Evolutionary conservation across 495 filamentous ascomycete genomes (phyloP), one percentile per base, ranked within the genome.

Genomic region (Pseudevernia furfuracea): DNA sequence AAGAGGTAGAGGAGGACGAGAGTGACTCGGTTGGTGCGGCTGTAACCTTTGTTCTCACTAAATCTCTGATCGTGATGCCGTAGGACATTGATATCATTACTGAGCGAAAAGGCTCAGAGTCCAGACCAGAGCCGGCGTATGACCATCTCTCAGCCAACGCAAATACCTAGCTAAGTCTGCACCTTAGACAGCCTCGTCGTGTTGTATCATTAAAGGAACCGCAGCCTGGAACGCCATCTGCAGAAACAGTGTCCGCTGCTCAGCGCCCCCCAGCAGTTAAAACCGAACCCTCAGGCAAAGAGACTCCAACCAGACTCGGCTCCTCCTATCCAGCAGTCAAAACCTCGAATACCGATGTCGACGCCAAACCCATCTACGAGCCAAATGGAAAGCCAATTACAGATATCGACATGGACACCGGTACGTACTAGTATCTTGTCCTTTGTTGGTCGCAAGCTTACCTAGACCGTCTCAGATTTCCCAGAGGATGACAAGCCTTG

Each of bases 1-100:
- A 91, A 67, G 88, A 87, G 21, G 81, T 84, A 64, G 81, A 85
- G 43, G 84, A 87, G 60, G 84, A 87, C 43, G 85, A 69, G 38
- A 71, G 70, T 44, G 70, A 71, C 58, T 85, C 66, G 76, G 82
- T 72, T 77, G 69, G 66, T 59, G 75, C 80, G 59, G 65, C 71
- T 70, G 69, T 52, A 28, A 37, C 52, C 62, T 60, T 60, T 6
- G 34, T 21, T n/a, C 41, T 43, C 15, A 48, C 46, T 34, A 41
- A n/a, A 60, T 64, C 38, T 67, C 58, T 70, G 60, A 66, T 72
- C 68, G 62, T 69, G 60, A 39, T 44, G 21, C 56, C 72, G 68
- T 74, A 96, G 84, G 94, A 97, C 66, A 89, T 98, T 69, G 92
- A 97, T 70, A 95, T 98, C 70, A 95, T 97, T 68, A 92, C 89